Conservation (phyloP, 208 protist genomes). For the Entamoeba nuttalli region DNA sequence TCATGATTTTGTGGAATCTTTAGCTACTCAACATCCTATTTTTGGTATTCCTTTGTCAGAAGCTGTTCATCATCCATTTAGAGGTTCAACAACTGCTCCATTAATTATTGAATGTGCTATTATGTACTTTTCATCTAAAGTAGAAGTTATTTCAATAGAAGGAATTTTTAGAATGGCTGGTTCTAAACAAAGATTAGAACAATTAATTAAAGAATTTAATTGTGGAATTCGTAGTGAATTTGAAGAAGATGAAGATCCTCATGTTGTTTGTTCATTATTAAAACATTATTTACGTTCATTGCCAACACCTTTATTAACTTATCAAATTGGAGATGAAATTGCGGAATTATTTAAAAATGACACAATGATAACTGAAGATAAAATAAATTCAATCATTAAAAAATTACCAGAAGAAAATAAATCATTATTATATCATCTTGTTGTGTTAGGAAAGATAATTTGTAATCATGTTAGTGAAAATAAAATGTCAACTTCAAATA, state of each 20-base stretch:
- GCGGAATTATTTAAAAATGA: neutral
- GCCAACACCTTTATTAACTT: neutral
- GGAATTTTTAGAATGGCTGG: neutral
- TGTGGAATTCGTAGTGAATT: neutral
- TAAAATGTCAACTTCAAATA: neutral
- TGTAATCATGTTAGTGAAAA: neutral
- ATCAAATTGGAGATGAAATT: neutral
- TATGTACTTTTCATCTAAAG: neutral
- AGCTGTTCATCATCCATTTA: neutral
- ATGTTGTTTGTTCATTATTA: neutral
- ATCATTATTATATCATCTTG: neutral
- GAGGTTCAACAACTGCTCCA: neutral
- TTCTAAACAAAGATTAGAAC: neutral
- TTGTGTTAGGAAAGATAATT: neutral
- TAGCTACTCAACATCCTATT: neutral
- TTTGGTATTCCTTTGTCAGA: neutral
- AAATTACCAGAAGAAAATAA: neutral
- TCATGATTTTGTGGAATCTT: neutral
- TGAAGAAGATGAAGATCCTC: neutral
- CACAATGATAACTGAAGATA: no score
- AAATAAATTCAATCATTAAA: neutral
- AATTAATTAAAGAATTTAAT: neutral
- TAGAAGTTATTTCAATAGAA: neutral
- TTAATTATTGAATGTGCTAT: neutral
- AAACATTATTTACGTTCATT: neutral